Base-by-base conservation (phyloP, 495 filamentous ascomycete genomes). In the Aspergillus heteromorphus region DNA sequence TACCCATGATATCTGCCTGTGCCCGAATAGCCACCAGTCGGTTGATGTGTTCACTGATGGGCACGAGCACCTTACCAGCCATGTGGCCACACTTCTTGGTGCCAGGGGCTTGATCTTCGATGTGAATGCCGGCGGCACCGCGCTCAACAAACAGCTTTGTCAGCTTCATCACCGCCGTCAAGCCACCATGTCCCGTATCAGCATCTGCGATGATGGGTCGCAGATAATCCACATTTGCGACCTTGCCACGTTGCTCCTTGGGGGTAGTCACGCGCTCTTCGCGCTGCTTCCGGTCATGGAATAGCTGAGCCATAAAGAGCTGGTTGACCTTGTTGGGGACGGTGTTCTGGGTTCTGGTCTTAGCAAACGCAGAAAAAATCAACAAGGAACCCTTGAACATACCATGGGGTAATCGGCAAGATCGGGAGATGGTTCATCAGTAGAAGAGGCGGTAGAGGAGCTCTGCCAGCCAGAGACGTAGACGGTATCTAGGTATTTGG, bases 21-120 rank as follows among this genome's bases (percentile, higher is more conserved):
- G 93, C 93, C 56, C 93, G 85, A 70, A 98, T 97, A 60, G 93
- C 91, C 30, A 98, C 91, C 17, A 98, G 80, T 21, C 93, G 88
- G 78, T 97, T 98, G 80, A 97, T 96, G 76, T 98, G 93, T 75
- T 98, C 93, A 74, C 83, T 87, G 70, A 97, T 95, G 34, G 93
- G 93, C 48, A 98, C 93, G 45, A 98, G 80, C 27, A 98, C 93
- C 78, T 98, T 98, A 61, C 93, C 93, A 58, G 93, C 93, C 93
- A 98, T 98, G 74, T 98, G 93, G 52, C 93, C 93, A 66, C 93
- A 98, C 79, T 98, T 98, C 83, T 98, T 98, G 34, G 93, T 98
- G 38, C 93, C 93, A 1, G 93, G 92, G 9, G 93, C 93, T 73
- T 98, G 93, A 67, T 98, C 93, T 73, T 98, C 93, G 58, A 98